A percentile compares a stretch with the other conserved stretches of the same genome.
These are phyloP conservation scores for Chrysosporium queenslandicum DNA, from an alignment of 2,329 filamentous ascomycete species.

Conservation along the genomic window DNA sequence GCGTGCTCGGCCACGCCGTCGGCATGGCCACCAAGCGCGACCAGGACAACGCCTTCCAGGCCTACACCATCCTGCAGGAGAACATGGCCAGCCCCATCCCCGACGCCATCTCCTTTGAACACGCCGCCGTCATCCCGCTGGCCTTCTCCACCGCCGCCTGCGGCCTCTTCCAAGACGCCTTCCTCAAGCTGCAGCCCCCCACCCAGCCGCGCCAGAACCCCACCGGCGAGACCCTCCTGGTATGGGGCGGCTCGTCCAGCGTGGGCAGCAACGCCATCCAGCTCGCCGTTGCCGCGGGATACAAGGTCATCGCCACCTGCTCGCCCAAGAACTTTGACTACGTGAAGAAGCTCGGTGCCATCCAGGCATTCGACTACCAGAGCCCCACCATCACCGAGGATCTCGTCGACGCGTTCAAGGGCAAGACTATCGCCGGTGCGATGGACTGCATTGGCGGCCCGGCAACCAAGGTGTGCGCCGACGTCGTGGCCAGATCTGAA, in stretches of 20 bases:
- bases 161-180: constrained; percentile 10
- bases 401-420: constrained; percentile 21
- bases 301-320: constrained; percentile 38
- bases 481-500: constrained; percentile 16
- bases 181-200: constrained; percentile 17
- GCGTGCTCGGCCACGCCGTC: constrained; percentile 30
- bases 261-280: constrained; percentile 33
- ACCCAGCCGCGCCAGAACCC: constrained; percentile 14
- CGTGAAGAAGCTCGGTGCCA: constrained; percentile 36
- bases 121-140: constrained; percentile 19
- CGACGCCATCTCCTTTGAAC: constrained; percentile 13
- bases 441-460: constrained; percentile 17
- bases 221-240: constrained; percentile 25
- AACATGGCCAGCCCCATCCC: constrained; percentile 18
- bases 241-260: constrained; percentile 35
- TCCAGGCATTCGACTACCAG: constrained; percentile 39
- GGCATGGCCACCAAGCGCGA: constrained; percentile 17
- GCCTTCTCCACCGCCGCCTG: constrained; percentile 19
- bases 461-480: constrained; percentile 17
- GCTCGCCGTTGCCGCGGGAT: constrained; percentile 32
- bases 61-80: constrained; percentile 18
- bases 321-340: constrained; percentile 37
- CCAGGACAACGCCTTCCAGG: constrained; percentile 21
- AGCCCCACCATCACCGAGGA: constrained; percentile 15
- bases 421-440: not conserved